A percentile compares a stretch with the other conserved stretches of the same genome.
Conservation (phyloP, 441 rosid species). For the Omphalea diandra region DNA sequence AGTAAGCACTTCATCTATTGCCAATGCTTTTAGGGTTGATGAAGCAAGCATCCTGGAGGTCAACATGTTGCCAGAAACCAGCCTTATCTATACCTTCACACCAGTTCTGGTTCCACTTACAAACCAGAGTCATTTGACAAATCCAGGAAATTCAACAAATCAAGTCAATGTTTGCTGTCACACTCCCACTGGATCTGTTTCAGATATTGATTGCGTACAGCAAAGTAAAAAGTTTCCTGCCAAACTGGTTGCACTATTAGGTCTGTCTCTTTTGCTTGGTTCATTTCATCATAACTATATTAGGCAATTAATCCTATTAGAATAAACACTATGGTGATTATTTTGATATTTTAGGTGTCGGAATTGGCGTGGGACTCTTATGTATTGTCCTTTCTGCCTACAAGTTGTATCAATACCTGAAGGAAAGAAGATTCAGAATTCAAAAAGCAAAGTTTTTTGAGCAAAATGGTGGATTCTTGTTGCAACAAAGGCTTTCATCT, state of each 20-base stretch:
- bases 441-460: not conserved
- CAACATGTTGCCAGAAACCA: not conserved
- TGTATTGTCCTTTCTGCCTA: not conserved
- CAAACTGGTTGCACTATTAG: not conserved
- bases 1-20: slow-evolving; percentile 1
- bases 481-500: not conserved
- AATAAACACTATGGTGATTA: too few relatives aligned
- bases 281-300: too few relatives aligned
- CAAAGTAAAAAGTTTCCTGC: not conserved
- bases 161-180: too few relatives aligned
- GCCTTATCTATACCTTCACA: not conserved
- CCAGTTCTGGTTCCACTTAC: slow-evolving; percentile 12
- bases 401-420: not conserved
- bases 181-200: too few relatives aligned
- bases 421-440: not conserved
- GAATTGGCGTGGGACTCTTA: not conserved
- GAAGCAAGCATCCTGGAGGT: slow-evolving; percentile 4
- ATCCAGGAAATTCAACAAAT: not conserved
- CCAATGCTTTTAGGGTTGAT: not conserved
- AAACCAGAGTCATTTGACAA: not conserved
- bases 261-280: not conserved
- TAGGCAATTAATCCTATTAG: too few relatives aligned
- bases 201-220: too few relatives aligned
- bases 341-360: not conserved
- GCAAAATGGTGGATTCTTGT: not conserved